These are phyloP conservation scores for Collybia sordida DNA, from an alignment of 768 basidiomycete genomes.

Conservation along the genomic window DNA sequence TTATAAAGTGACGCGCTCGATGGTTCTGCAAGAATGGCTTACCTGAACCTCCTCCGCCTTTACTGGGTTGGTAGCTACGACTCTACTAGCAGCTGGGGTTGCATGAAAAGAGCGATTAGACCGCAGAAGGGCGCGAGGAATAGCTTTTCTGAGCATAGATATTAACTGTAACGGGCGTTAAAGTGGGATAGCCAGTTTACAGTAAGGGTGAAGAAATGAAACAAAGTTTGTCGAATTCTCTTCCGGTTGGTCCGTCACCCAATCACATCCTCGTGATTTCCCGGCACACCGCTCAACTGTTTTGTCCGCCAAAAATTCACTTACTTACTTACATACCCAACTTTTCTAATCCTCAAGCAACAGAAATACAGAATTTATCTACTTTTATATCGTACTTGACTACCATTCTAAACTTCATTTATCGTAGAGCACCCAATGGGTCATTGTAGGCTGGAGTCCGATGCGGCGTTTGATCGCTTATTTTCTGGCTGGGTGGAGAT, in stretches of 20 bases:
- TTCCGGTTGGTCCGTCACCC: constrained; percentile 27
- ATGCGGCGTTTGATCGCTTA: constrained; percentile 28
- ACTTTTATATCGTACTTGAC: too few relatives aligned
- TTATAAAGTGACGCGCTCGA: too few relatives aligned
- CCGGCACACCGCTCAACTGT: constrained; percentile 14
- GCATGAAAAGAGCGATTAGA: constrained; percentile 64
- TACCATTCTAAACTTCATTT: not conserved
- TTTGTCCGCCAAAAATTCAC: too few relatives aligned
- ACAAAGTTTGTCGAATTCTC: constrained; percentile 18
- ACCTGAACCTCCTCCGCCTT: constrained; percentile 86
- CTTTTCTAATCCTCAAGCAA: too few relatives aligned
- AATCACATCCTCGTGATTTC: constrained; percentile 43
- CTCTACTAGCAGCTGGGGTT: constrained; percentile 55
- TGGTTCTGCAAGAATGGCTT: constrained; percentile 7
- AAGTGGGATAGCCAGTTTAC: not conserved
- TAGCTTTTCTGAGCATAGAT: constrained; percentile 65
- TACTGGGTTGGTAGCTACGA: constrained; percentile 71
- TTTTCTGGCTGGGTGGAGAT: constrained; percentile 17
- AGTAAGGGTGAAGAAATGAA: constrained; percentile 11
- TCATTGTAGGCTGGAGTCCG: constrained; percentile 23
- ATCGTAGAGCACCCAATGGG: constrained; percentile 35
- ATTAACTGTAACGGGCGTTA: not conserved
- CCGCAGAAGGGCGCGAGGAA: constrained; percentile 52
- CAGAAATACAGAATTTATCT: too few relatives aligned
- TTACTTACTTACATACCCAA: too few relatives aligned